Conservation (phyloP, 495 filamentous ascomycete genomes). For the Aspergillus sclerotioniger region DNA sequence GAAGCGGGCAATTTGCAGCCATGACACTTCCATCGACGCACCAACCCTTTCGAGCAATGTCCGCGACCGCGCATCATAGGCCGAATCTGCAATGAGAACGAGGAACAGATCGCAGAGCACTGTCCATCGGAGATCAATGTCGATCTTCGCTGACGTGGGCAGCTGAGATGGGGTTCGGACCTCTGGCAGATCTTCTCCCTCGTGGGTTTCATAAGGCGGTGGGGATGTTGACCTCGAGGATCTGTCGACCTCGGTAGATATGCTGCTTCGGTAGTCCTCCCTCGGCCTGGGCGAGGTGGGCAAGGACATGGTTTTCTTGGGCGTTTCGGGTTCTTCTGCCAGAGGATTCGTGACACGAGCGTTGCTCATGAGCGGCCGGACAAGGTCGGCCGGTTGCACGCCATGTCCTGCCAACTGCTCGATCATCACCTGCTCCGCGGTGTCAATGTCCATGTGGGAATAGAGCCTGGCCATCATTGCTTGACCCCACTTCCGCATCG, state of each 20-base stretch:
- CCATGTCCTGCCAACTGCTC: conserved; percentile 94
- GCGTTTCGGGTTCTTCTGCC: conserved; percentile 46
- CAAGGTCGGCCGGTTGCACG: conserved; percentile 78
- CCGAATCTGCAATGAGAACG: conserved; percentile 87
- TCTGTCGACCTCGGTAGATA: conserved; percentile 30
- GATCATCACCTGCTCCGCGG: conserved; percentile 94
- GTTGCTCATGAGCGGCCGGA: conserved; percentile 86
- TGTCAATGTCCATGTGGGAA: conserved; percentile 90
- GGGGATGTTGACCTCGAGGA: conserved; percentile 49
- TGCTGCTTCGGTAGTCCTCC: conserved; percentile 25
- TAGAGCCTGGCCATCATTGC: conserved; percentile 96
- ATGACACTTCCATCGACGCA: conserved; percentile 72
- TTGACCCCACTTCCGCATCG: conserved; percentile 92
- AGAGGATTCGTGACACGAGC: conserved; percentile 91
- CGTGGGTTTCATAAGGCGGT: conserved; percentile 69
- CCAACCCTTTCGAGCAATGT: conserved; percentile 82
- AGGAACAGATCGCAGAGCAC: conserved; percentile 96
- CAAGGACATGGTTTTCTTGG: conserved; percentile 33
- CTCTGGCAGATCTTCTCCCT: conserved; percentile 67
- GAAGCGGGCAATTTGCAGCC: conserved; percentile 93
- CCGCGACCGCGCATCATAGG: conserved; percentile 89
- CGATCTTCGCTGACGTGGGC: conserved; percentile 74
- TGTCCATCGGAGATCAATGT: conserved; percentile 97
- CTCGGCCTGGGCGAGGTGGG: conserved; percentile 27
- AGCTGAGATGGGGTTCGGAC: conserved; percentile 81